Evolutionary conservation across 78 protist species (phyloP).

Genomic region (Blattamonas nauphoetae): DNA sequence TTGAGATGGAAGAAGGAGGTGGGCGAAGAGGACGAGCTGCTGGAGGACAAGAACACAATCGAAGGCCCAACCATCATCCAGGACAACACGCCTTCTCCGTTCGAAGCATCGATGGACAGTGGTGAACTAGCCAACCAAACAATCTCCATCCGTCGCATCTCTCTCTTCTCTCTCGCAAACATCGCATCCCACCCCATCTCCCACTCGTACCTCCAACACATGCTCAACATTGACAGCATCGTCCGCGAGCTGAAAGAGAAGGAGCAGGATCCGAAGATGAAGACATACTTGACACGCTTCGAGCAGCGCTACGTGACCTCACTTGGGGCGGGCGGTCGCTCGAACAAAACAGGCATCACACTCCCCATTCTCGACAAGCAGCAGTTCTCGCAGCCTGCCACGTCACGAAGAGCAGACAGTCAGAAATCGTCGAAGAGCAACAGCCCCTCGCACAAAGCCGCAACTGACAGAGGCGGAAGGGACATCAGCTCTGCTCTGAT

Average conservation of each 20-base stretch:
- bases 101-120: not conserved
- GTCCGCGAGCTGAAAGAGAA: not conserved
- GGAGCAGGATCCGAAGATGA: not conserved
- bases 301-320: not conserved
- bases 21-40: not conserved
- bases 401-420: too few relatives aligned
- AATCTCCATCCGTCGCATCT: not conserved
- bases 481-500: too few relatives aligned
- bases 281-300: not conserved
- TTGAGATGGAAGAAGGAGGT: not conserved
- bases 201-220: not conserved
- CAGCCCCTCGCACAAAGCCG: too few relatives aligned
- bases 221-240: not conserved
- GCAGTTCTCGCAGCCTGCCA: too few relatives aligned
- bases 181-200: not conserved
- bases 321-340: too few relatives aligned
- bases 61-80: not conserved
- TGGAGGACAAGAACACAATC: not conserved
- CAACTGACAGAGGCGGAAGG: too few relatives aligned
- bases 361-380: too few relatives aligned
- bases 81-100: not conserved
- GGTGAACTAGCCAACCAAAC: not conserved
- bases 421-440: too few relatives aligned
- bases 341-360: too few relatives aligned
- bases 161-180: not conserved